Evolutionary conservation across 169 alveolate species (phyloP).

Genomic region (Miamiensis avidus): DNA sequence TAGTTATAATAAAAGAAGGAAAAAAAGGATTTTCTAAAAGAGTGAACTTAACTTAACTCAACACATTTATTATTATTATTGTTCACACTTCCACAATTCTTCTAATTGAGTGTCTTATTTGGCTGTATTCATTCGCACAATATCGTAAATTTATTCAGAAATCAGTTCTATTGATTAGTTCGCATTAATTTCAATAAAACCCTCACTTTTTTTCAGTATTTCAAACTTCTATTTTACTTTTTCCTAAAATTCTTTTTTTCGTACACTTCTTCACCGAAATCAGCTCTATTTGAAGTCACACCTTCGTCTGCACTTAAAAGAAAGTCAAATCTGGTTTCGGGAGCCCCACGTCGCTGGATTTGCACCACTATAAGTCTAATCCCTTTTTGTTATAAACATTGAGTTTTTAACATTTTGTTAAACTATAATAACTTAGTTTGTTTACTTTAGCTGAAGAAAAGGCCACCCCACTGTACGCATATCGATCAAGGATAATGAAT

Average conservation of each 20-base stretch:
- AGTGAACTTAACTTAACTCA: too few relatives aligned
- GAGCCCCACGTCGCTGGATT: conserved; percentile 75
- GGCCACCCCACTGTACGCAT: conserved; percentile 95
- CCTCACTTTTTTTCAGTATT: conserved; percentile 31
- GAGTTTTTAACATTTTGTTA: not conserved
- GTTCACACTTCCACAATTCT: too few relatives aligned
- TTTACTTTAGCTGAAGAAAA: conserved; percentile 93
- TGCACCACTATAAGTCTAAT: conserved; percentile 83
- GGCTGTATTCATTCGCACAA: too few relatives aligned
- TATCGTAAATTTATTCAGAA: not conserved
- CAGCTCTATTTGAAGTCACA: conserved; percentile 53
- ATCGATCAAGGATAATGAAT: conserved; percentile 91
- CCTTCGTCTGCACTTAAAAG: conserved; percentile 62
- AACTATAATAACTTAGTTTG: not conserved
- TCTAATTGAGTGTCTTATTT: too few relatives aligned
- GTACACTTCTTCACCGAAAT: conserved; percentile 85
- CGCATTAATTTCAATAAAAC: conserved; percentile 52
- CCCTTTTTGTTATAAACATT: conserved; percentile 38
- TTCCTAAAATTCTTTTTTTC: conserved; percentile 72
- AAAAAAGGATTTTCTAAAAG: too few relatives aligned
- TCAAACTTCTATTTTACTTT: conserved; percentile 68
- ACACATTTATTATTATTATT: too few relatives aligned
- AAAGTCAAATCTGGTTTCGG: conserved; percentile 84
- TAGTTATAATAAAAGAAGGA: too few relatives aligned
- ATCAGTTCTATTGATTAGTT: conserved; percentile 2